phyloP scores from a whole-genome alignment of 805 yeast species.

The Priceomyces fermenticarens region DNA sequence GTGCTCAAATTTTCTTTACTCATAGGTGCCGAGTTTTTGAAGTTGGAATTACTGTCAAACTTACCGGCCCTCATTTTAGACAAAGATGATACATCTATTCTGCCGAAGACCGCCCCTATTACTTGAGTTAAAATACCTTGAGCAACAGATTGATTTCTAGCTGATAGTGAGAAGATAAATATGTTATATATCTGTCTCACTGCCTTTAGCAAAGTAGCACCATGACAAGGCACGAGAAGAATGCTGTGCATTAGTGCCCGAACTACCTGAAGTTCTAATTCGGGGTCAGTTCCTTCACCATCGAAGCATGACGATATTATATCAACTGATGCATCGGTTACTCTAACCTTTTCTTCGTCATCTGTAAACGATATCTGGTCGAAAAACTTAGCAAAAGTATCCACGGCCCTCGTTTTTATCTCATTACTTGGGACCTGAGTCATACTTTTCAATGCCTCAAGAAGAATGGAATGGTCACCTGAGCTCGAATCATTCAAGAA shows the following conservation, averaged over 20 bases:
- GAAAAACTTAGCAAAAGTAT: constrained; percentile 81
- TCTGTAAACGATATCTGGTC: constrained; percentile 78
- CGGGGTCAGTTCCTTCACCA: constrained; percentile 89
- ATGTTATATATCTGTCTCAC: constrained; percentile 92
- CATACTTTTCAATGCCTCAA: constrained; percentile 73
- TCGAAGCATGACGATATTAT: constrained; percentile 82
- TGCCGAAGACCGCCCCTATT: constrained; percentile 79
- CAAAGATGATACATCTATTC: constrained; percentile 42
- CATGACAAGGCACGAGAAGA: constrained; percentile 83
- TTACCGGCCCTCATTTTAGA: constrained; percentile 36
- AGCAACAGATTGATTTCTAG: constrained; percentile 87
- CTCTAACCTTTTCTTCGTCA: constrained; percentile 49
- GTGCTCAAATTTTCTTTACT: constrained; percentile 23
- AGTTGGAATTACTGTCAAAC: constrained; percentile 16
- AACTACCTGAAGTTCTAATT: constrained; percentile 86
- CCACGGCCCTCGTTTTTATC: constrained; percentile 72
- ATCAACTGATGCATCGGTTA: constrained; percentile 80
- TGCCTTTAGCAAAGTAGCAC: constrained; percentile 82
- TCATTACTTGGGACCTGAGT: constrained; percentile 68
- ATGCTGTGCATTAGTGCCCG: constrained; percentile 89
- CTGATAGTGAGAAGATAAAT: constrained; percentile 76
- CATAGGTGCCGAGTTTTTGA: constrained; percentile 17
- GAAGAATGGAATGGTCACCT: constrained; percentile 52
- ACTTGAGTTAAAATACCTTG: constrained; percentile 94
- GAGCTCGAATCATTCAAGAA: constrained; percentile 37